Evolutionary conservation across 164 flowering plant genomes (phyloP), one percentile per base, ranked within the genome.

Genomic region (Sextonia rubra): DNA sequence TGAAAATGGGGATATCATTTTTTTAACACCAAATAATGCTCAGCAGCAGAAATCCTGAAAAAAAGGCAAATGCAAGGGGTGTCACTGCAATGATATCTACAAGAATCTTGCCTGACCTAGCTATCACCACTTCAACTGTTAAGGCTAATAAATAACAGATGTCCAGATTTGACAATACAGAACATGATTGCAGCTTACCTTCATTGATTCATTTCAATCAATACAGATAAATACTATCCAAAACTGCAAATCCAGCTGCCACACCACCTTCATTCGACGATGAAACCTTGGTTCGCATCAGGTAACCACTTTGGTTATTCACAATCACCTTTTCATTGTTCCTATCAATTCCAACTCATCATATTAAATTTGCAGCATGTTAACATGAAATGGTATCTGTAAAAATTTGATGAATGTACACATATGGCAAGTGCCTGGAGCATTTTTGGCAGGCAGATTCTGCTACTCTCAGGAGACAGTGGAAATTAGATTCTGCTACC

Each of bases 181-280:
- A 61, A n/a, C 22, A 20, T 61, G 24, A n/a, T 20, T 18, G 58
- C 22, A 61, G 67, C 12, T 47, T 48, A 68, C 60, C 70, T 68
- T 68, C 20, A 48, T 47, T 22, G 32, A 68, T 3, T 22, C n/a
- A 68, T 6, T 47, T 58, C 25, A 17, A 56, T 75, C 70, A 75
- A 47, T 64, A 56, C 60, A 92, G 73, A 74, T 94, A 90, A 44
- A 92, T 60, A 77, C 99, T 91, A 73, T 94, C 99, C 80, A 94
- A 82, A 67, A 94, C 97, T 2, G 96, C 97, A 79, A 87, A 94
- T 62, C 99, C 99, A 70, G 97, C 96, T 3, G 88, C 97, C 73
- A 92, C 98, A 1, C 99, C 99, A 62, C 99, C 99, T 79, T 94
- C 99, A 73, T 94, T 82, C 56, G 99, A 90, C 3, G 97, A 89